Evolutionary conservation across 441 rosid species (phyloP).

Genomic region (Pelargonium australe): DNA sequence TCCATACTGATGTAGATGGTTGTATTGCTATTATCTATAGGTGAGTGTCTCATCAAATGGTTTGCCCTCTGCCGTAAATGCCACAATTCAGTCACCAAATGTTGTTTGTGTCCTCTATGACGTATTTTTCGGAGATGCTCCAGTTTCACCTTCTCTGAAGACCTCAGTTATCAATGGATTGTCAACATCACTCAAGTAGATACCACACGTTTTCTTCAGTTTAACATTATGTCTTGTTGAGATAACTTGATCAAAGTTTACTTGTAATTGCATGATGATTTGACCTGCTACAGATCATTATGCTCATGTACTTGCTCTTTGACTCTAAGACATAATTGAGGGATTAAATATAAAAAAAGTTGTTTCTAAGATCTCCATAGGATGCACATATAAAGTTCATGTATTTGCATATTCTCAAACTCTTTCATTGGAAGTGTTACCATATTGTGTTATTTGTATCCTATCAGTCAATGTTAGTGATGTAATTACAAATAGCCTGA

Average conservation of each 20-base stretch:
- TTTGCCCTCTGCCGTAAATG: slow-evolving; percentile 44
- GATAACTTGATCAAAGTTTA: background rate
- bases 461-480: background rate
- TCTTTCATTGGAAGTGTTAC: background rate
- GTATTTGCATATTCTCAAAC: background rate
- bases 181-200: slow-evolving; percentile 39
- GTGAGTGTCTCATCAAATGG: slow-evolving; percentile 56
- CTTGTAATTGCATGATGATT: background rate
- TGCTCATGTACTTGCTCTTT: slow-evolving; percentile 1
- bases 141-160: slow-evolving; percentile 75
- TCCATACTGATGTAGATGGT: slow-evolving; percentile 18
- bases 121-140: slow-evolving; percentile 62
- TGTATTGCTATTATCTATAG: slow-evolving; percentile 31
- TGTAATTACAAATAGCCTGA: background rate
- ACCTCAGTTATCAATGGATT: slow-evolving; percentile 52
- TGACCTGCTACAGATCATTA: slow-evolving; percentile 5
- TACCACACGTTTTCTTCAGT: slow-evolving; percentile 9
- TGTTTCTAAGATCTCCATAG: too few relatives aligned
- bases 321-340: background rate
- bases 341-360: too few relatives aligned
- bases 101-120: slow-evolving; percentile 59
- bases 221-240: background rate
- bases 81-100: slow-evolving; percentile 50
- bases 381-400: background rate
- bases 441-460: background rate